Percentiles rank a stretch among this genome's conserved stretches.
phyloP scores from a whole-genome alignment of 352 stramenopile genomes.

The Globisporangium solare region DNA sequence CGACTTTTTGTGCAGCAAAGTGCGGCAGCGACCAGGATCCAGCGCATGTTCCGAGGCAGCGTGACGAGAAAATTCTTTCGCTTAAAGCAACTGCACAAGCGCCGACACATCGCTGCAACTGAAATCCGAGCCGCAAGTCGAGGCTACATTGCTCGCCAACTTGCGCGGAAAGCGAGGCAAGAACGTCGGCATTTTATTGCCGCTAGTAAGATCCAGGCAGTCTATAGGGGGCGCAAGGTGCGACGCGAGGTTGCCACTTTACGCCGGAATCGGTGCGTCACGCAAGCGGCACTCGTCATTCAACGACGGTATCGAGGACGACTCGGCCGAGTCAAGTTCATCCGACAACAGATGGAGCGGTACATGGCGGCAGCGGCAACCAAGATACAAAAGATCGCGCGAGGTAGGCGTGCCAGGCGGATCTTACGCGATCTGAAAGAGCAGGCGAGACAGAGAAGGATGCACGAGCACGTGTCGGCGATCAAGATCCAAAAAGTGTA shows the following conservation, averaged over 20 bases:
- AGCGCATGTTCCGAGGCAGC: constrained; percentile 54
- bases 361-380: constrained; percentile 33
- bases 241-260: constrained; percentile 25
- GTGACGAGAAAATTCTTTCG: constrained; percentile 62
- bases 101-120: constrained; percentile 34
- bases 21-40: constrained; percentile 41
- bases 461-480: constrained; percentile 34
- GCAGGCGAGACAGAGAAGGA: constrained; percentile 21
- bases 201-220: constrained; percentile 51
- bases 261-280: constrained; percentile 24
- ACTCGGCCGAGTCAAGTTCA: constrained; percentile 53
- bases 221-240: constrained; percentile 50
- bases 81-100: constrained; percentile 38
- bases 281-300: constrained; percentile 47
- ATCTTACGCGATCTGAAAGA: constrained; percentile 27
- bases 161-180: constrained; percentile 11
- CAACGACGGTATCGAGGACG: constrained; percentile 68
- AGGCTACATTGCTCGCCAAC: constrained; percentile 33
- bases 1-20: constrained; percentile 34
- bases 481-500: constrained; percentile 70
- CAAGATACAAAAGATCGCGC: constrained; percentile 51
- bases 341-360: constrained; percentile 55
- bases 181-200: constrained; percentile 28
- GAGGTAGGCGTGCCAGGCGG: constrained; percentile 33
- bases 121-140: constrained; percentile 49